Base-by-base conservation (phyloP, 495 filamentous ascomycete genomes). In the Penicillium ucsense region DNA sequence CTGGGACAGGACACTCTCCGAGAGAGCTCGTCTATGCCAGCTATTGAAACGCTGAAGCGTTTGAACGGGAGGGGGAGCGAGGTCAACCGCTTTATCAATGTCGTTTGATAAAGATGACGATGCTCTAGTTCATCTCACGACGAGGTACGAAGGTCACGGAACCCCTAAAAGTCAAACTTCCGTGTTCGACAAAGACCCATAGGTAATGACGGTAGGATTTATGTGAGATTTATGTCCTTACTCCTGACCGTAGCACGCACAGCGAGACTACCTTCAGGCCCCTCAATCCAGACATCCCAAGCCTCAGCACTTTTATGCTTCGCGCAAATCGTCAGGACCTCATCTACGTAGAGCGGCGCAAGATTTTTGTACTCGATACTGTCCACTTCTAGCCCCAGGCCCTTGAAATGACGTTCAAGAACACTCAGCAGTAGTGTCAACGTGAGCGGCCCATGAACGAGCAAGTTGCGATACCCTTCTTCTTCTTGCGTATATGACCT, bases 381-480 rank as follows among this genome's bases (percentile, higher is more conserved):
- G 28, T 85, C 63, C 11, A 58, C 45, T 35, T 55, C 43, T 6
- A 57, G 46, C 7, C 51, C 48, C 5, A 41, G 4, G 1, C 11
- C 42, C n/a, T 39, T 33, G 2, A 89, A 56, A 38, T 79, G 67
- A 3, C 64, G 63, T 35, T 74, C 63, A 10, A 95, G 58, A 10
- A 80, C 70, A 12, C 78, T 73, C 33, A 94, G 64, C 64, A 96
- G 79, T 8, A 96, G 61, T 2, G 81, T 80, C 36, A 91, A 67
- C n/a, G 79, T 79, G 54, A 97, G 69, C 0, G 91, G 91, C 0
- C 91, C 91, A 56, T 96, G 91, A 31, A 95, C 85, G 8, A 97
- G 74, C 28, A 87, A 68, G 43, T 82, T 76, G 8, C 72, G 75
- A 60, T 91, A 80, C 6, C 85, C 86, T 63, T 97, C 91, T 3